These are phyloP conservation scores for Kwoniella dejecticola DNA, from an alignment of 768 basidiomycete species.

Conservation along the genomic window DNA sequence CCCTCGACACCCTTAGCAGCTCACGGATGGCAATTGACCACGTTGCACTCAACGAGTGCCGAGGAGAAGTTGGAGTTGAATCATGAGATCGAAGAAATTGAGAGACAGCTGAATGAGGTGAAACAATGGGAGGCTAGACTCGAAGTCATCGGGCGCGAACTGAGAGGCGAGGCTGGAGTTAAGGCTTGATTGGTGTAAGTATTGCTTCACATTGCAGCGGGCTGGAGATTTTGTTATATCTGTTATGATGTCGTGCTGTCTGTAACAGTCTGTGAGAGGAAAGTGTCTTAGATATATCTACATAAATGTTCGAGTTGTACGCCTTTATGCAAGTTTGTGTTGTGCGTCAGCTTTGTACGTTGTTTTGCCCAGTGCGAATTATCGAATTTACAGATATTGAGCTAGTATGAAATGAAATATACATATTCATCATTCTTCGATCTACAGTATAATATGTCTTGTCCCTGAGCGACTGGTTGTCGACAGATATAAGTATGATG, in stretches of 20 bases:
- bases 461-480: too few relatives aligned
- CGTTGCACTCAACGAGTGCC: constrained; percentile 29
- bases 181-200: background rate
- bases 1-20: constrained; percentile 37
- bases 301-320: too few relatives aligned
- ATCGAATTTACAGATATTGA: too few relatives aligned
- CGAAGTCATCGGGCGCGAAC: constrained; percentile 64
- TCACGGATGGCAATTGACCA: constrained; percentile 48
- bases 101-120: constrained; percentile 65
- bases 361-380: too few relatives aligned
- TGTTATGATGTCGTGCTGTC: background rate
- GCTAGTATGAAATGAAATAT: too few relatives aligned
- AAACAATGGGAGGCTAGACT: constrained; percentile 71
- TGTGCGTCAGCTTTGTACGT: too few relatives aligned
- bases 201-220: background rate
- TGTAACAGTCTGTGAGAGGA: too few relatives aligned
- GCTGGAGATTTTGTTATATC: background rate
- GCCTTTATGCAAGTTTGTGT: too few relatives aligned
- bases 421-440: too few relatives aligned
- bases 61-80: constrained; percentile 64
- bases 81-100: constrained; percentile 69
- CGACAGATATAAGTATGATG: too few relatives aligned
- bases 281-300: too few relatives aligned
- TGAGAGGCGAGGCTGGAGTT: constrained; percentile 54
- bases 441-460: too few relatives aligned